Conservation (phyloP, 192 early-diverging fungal genomes). For the Gryganskiella cystojenkinii region DNA sequence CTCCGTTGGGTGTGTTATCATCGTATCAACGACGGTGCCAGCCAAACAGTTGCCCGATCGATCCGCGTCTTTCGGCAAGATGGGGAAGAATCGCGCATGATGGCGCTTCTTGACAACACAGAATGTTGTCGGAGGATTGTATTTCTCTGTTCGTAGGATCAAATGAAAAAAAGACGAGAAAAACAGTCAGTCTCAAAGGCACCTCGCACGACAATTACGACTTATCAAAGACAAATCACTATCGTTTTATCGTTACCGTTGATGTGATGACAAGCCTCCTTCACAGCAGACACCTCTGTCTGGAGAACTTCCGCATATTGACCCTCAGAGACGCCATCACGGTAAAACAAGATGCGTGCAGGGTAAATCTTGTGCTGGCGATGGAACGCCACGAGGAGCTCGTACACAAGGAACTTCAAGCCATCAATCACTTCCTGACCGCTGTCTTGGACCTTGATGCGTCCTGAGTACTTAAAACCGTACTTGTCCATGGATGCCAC, state of each 20-base stretch:
- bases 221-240: conserved; percentile 33
- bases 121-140: conserved; percentile 81
- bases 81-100: conserved; percentile 79
- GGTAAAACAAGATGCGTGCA: conserved; percentile 77
- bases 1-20: conserved; percentile 75
- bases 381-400: conserved; percentile 61
- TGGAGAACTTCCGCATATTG: conserved; percentile 74
- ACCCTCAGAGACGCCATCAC: conserved; percentile 87
- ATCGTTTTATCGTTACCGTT: conserved; percentile 60
- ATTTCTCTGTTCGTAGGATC: conserved; percentile 20
- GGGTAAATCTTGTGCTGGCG: conserved; percentile 60
- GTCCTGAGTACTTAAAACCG: conserved; percentile 17
- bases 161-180: not conserved
- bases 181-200: not conserved
- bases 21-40: conserved; percentile 80
- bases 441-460: conserved; percentile 20
- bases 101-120: conserved; percentile 84
- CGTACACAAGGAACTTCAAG: conserved; percentile 60
- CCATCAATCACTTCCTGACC: conserved; percentile 23
- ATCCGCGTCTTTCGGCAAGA: conserved; percentile 64
- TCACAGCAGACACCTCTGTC: conserved; percentile 77
- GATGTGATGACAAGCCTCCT: conserved; percentile 21
- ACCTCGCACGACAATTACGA: not conserved
- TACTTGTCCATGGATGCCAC: conserved; percentile 46
- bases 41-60: conserved; percentile 80